Evolutionary conservation across 441 rosid species (phyloP).

Genomic region (Metrosideros polymorpha): DNA sequence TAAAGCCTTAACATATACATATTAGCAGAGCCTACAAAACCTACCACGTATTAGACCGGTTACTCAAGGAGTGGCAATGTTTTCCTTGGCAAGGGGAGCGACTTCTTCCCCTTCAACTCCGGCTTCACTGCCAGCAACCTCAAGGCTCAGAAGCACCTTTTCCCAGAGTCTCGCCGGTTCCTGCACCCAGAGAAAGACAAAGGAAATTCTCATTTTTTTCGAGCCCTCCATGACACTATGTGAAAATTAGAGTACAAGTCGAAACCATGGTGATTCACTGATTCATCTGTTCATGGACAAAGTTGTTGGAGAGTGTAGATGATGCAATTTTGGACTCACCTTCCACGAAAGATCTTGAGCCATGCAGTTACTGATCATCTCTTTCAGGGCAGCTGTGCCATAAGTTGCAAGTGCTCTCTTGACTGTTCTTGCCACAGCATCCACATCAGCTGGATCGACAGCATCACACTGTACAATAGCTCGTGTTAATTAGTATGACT

Average conservation of each 20-base stretch:
- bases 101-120: constrained; percentile 53
- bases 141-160: constrained; percentile 45
- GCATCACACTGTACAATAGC: constrained; percentile 50
- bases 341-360: constrained; percentile 89
- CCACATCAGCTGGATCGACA: constrained; percentile 73
- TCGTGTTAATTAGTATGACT: background rate
- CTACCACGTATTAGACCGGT: background rate
- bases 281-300: background rate
- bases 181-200: constrained; percentile 25
- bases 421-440: constrained; percentile 43
- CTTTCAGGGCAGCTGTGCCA: constrained; percentile 47
- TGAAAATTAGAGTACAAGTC: background rate
- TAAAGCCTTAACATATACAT: background rate
- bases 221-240: background rate
- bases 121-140: constrained; percentile 34
- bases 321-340: constrained; percentile 30
- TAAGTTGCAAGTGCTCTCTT: constrained; percentile 46
- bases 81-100: constrained; percentile 66
- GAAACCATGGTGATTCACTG: background rate
- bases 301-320: background rate
- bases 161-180: constrained; percentile 77
- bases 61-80: constrained; percentile 66
- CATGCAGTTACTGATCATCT: constrained; percentile 85
- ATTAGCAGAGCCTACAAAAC: background rate
- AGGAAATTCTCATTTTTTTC: background rate